Percentiles rank a stretch among this genome's conserved stretches.
Evolutionary conservation across 129 eudicot genomes (phyloP).

Genomic region (Tanacetum coccineum): DNA sequence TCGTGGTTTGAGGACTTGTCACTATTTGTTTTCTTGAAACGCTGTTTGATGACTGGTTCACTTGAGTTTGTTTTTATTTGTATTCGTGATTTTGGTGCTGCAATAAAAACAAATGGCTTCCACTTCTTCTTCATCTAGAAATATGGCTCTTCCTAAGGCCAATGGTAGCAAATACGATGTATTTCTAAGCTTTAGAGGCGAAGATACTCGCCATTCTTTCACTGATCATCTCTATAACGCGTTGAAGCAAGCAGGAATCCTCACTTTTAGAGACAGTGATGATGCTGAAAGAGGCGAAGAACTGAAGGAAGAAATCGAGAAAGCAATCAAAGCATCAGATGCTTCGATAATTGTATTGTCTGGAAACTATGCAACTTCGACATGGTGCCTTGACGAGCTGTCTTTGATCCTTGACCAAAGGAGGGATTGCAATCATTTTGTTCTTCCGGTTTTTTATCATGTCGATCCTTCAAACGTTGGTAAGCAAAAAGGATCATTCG

Average conservation of each 20-base stretch:
- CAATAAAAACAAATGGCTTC: too few relatives aligned
- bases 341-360: conserved; percentile 7
- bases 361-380: not conserved
- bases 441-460: conserved; percentile 5
- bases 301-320: not conserved
- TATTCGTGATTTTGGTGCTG: too few relatives aligned
- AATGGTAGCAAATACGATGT: not conserved
- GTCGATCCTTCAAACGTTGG: conserved; percentile 6
- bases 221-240: not conserved
- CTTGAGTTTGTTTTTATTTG: too few relatives aligned
- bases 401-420: conserved; percentile 8
- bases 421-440: not conserved
- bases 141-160: not conserved
- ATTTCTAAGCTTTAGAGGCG: not conserved
- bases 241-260: not conserved
- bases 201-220: too few relatives aligned
- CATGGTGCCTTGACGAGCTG: conserved; percentile 14
- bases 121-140: not conserved
- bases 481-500: not conserved
- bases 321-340: not conserved
- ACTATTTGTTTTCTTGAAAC: too few relatives aligned
- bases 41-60: too few relatives aligned
- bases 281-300: conserved; percentile 1
- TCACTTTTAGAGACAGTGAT: not conserved
- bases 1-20: too few relatives aligned